Conservation (phyloP, 352 stramenopile species). For the Globisporangium heterothallicum region DNA sequence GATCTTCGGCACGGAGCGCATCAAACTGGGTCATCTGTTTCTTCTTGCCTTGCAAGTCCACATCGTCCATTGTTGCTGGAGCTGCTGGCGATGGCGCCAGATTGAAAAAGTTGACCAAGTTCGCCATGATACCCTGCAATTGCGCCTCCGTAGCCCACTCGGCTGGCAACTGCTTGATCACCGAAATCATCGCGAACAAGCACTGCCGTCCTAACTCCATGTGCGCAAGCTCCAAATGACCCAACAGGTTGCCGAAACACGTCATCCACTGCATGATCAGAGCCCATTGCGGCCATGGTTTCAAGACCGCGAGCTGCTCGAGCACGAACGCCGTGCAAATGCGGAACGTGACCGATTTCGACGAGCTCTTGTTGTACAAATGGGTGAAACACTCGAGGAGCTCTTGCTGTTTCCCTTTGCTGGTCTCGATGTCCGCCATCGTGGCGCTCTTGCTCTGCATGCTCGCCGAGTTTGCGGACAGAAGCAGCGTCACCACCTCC, state of each 20-base stretch:
- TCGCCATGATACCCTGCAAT: slow-evolving; percentile 47
- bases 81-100: slow-evolving; percentile 19
- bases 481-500: slow-evolving; percentile 49
- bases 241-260: slow-evolving; percentile 58
- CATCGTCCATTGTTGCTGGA: background rate
- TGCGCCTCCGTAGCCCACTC: slow-evolving; percentile 36
- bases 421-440: background rate
- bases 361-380: slow-evolving; percentile 62
- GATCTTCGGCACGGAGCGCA: slow-evolving; percentile 34
- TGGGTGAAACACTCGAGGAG: slow-evolving; percentile 55
- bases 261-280: slow-evolving; percentile 67
- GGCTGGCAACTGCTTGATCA: slow-evolving; percentile 71
- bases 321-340: slow-evolving; percentile 71
- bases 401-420: slow-evolving; percentile 20
- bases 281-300: slow-evolving; percentile 44
- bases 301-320: slow-evolving; percentile 42
- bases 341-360: slow-evolving; percentile 66
- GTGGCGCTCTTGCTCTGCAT: background rate
- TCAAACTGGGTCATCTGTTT: slow-evolving; percentile 39
- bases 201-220: slow-evolving; percentile 56
- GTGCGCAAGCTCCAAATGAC: slow-evolving; percentile 49
- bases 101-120: slow-evolving; percentile 65
- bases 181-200: slow-evolving; percentile 62
- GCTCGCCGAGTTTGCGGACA: slow-evolving; percentile 14
- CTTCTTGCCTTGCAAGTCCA: background rate